Percentiles rank a stretch among this genome's conserved stretches.
Conservation (phyloP, 768 basidiomycete genomes). For the Gymnopilus junonius region DNA sequence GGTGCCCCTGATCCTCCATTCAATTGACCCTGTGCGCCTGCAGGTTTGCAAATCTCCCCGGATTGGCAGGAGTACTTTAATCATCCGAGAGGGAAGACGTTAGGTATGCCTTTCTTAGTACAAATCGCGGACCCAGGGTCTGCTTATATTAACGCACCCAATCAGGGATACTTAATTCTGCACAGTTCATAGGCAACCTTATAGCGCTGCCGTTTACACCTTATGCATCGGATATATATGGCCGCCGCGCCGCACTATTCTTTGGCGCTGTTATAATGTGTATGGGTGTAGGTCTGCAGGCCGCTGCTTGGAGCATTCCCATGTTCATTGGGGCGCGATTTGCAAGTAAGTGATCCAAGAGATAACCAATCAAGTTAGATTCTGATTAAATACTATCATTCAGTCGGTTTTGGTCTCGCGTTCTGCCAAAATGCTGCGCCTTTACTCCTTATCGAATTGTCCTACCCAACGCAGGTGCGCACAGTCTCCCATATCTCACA, state of each 20-base stretch:
- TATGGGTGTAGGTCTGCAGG: slow-evolving; percentile 61
- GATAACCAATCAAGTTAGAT: background rate
- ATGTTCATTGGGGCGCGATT: slow-evolving; percentile 63
- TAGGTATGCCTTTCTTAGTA: slow-evolving; percentile 40
- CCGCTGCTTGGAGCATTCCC: slow-evolving; percentile 45
- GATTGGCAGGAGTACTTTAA: slow-evolving; percentile 63
- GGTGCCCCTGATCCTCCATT: background rate
- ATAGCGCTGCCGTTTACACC: slow-evolving; percentile 67
- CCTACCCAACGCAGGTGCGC: slow-evolving; percentile 70
- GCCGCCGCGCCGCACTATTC: slow-evolving; percentile 63
- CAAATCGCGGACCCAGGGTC: background rate
- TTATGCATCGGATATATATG: slow-evolving; percentile 59
- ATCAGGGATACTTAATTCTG: slow-evolving; percentile 64
- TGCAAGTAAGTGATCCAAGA: slow-evolving; percentile 45
- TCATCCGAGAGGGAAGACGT: slow-evolving; percentile 49
- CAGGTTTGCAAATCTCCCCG: slow-evolving; percentile 70
- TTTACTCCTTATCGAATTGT: slow-evolving; percentile 63
- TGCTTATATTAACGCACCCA: background rate
- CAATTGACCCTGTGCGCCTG: background rate
- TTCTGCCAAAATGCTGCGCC: slow-evolving; percentile 67
- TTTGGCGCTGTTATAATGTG: slow-evolving; percentile 67
- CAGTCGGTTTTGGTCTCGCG: slow-evolving; percentile 67
- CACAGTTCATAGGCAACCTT: slow-evolving; percentile 62
- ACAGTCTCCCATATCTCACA: background rate
- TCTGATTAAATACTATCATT: slow-evolving; percentile 2